Percentiles rank a stretch among this genome's conserved stretches.
Evolutionary conservation across 495 filamentous ascomycete species (phyloP).

Genomic region (Xylaria acuta): DNA sequence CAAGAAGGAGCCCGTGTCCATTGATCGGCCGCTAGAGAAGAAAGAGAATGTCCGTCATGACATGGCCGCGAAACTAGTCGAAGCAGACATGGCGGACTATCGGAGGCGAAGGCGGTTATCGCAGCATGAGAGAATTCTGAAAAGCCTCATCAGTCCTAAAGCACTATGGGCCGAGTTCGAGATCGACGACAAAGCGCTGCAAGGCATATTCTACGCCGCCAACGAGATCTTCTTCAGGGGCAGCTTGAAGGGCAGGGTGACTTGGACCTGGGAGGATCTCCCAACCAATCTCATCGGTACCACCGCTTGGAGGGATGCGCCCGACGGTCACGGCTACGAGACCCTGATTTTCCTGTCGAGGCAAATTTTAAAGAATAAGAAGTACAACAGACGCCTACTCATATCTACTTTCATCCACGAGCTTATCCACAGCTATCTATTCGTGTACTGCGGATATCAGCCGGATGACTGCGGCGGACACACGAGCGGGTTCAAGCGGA

Average conservation of each 20-base stretch:
- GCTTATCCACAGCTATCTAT: conserved; percentile 63
- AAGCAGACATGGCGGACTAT: conserved; percentile 47
- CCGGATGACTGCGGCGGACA: conserved; percentile 58
- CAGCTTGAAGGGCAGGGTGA: conserved; percentile 54
- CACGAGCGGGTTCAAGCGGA: conserved; percentile 56
- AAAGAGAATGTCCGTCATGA: conserved; percentile 43
- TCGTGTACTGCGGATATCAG: conserved; percentile 59
- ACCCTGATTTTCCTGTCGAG: conserved; percentile 61
- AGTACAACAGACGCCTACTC: conserved; percentile 58
- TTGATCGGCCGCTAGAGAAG: conserved; percentile 21
- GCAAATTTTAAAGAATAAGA: conserved; percentile 52
- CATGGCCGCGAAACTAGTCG: conserved; percentile 49
- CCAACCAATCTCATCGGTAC: conserved; percentile 57
- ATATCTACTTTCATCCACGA: conserved; percentile 65
- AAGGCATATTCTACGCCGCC: conserved; percentile 56
- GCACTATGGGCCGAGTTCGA: conserved; percentile 44
- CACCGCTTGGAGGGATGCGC: conserved; percentile 55
- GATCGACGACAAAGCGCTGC: conserved; percentile 57
- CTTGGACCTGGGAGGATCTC: conserved; percentile 57
- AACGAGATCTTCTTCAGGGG: conserved; percentile 63
- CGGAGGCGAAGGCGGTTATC: conserved; percentile 51
- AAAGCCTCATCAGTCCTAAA: conserved; percentile 55
- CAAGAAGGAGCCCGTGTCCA: conserved; percentile 24
- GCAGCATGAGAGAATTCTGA: conserved; percentile 56
- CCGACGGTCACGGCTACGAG: conserved; percentile 52